Evolutionary conservation across 1,284 basidiomycete genomes (phyloP), one percentile per base, ranked within the genome.

Genomic region (Amylostereum chailletii): DNA sequence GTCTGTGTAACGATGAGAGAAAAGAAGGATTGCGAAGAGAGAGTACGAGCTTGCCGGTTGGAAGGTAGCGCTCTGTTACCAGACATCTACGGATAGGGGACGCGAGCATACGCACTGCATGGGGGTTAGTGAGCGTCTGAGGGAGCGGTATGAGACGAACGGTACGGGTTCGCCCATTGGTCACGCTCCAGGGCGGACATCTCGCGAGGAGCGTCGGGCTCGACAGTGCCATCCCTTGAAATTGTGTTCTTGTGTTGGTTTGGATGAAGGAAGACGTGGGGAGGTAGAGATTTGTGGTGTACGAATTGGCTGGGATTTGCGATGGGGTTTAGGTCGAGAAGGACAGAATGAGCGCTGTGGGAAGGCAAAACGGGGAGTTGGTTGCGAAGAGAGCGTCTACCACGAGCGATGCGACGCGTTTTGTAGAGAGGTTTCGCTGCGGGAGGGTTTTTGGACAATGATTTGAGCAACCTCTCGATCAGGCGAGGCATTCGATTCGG

Each of bases 81-180:
- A 68, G 53, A 54, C 84, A 87, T 46, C 61, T 62, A 19, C 86
- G 75, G 44, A 85, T 48, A 3, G 85, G 83, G 33, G 75, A 75
- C 2, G 77, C 68, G 3, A 89, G 62, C 80, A 89, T 88, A 51
- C 86, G 74, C 34, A 89, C 86, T 89, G 55, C 8, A 37, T 11
- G 30, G 9, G 34, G 40, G 26, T 26, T 19, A 47, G 11, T 5
- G 26, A 32, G 26, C 29, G 36, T 38, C 19, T 11, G 26, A 30
- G 4, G 5, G 39, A 27, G 10, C 44, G 31, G 8, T 33, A 19
- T 42, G 6, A 11, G 26, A 60, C 82, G 57, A 65, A 89, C 86
- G 67, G 62, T 88, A 89, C 45, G 86, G 86, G 59, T 76, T 85
- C 4, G 85, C 74, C 75, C 76, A 83, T 76, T 81, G 85, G 34